These are phyloP conservation scores for Aspergillus felis DNA, from an alignment of 2,329 filamentous ascomycete genomes.

Conservation along the genomic window DNA sequence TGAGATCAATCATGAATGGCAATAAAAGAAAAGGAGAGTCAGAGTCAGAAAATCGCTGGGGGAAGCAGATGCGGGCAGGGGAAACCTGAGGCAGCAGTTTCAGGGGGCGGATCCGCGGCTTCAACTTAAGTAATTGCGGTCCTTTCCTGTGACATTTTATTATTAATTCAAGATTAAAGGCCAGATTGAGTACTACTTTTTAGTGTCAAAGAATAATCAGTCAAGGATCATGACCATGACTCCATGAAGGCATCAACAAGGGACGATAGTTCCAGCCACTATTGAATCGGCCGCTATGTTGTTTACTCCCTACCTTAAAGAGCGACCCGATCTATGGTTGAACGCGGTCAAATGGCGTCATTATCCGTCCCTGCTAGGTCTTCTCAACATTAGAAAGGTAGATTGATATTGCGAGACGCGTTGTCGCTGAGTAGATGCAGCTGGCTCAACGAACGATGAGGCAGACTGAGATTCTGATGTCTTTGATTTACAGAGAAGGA, in stretches of 20 bases:
- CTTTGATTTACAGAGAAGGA: background rate
- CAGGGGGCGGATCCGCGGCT: slow-evolving; percentile 18
- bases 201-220: background rate
- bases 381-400: background rate
- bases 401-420: background rate
- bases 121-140: slow-evolving; percentile 6
- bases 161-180: background rate
- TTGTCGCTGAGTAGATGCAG: too few species aligned
- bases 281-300: background rate
- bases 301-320: background rate
- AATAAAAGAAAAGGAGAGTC: slow-evolving; percentile 2
- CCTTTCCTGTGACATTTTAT: background rate
- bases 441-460: background rate
- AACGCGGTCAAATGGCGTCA: background rate
- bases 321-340: background rate
- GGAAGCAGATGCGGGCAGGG: background rate
- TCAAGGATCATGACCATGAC: slow-evolving; percentile 1
- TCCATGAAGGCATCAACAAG: slow-evolving; percentile 12
- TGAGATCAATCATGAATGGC: background rate
- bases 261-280: background rate
- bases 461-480: background rate
- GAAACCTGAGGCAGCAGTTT: slow-evolving; percentile 10
- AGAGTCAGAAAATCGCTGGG: slow-evolving; percentile 5
- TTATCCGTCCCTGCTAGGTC: background rate
- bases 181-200: background rate